Evolutionary conservation across 768 basidiomycete species (phyloP).

Genomic region (Leccinum uliginosum): DNA sequence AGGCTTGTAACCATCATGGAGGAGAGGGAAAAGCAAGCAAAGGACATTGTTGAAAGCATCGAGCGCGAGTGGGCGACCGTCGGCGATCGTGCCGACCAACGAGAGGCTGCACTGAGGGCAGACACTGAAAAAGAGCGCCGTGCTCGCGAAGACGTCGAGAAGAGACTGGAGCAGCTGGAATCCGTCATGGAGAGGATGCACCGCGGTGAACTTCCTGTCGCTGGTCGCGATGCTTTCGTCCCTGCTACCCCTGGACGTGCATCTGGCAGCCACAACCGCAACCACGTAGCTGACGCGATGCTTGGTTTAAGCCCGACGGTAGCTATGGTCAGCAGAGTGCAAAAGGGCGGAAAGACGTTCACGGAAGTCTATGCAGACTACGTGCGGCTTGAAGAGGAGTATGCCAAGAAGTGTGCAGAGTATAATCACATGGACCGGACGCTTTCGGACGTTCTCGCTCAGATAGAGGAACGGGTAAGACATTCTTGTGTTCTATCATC

Average conservation of each 20-base stretch:
- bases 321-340: conserved; percentile 75
- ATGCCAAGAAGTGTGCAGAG: conserved; percentile 72
- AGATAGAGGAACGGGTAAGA: conserved; percentile 83
- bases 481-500: background rate
- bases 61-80: conserved; percentile 80
- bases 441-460: conserved; percentile 72
- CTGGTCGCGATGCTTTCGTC: conserved; percentile 37
- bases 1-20: conserved; percentile 83
- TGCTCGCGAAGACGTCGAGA: conserved; percentile 68
- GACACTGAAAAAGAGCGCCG: conserved; percentile 70
- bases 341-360: conserved; percentile 83
- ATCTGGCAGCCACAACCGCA: conserved; percentile 38
- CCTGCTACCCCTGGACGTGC: conserved; percentile 42
- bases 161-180: conserved; percentile 66
- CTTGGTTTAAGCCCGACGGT: conserved; percentile 83
- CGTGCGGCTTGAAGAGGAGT: conserved; percentile 79
- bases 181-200: conserved; percentile 68
- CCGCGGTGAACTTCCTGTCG: conserved; percentile 64
- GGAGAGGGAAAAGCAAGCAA: conserved; percentile 80
- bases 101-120: conserved; percentile 62
- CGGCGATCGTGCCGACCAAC: conserved; percentile 61
- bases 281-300: conserved; percentile 49
- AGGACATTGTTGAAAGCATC: conserved; percentile 74
- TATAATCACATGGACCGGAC: conserved; percentile 82
- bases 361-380: conserved; percentile 94